phyloP scores from a whole-genome alignment of 1,284 basidiomycete species.

The Tremellales sp. region DNA sequence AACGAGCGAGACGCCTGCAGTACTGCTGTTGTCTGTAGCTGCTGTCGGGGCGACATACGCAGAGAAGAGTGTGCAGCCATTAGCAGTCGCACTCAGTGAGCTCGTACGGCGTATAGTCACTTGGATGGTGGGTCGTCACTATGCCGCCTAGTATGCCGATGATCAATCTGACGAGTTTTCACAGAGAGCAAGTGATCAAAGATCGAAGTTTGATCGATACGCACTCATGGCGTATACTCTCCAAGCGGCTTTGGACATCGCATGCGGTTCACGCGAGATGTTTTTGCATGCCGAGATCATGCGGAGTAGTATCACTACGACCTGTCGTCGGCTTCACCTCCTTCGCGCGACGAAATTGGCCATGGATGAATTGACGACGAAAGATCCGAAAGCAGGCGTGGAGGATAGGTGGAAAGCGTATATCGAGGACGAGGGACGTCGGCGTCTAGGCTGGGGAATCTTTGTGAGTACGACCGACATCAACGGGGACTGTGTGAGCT shows the following conservation, averaged over 20 bases:
- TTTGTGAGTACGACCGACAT: constrained; percentile 23
- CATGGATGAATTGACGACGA: constrained; percentile 13
- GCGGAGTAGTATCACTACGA: constrained; percentile 30
- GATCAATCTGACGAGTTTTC: not conserved
- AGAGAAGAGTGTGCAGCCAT: constrained; percentile 25
- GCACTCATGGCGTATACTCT: constrained; percentile 24
- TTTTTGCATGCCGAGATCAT: constrained; percentile 36
- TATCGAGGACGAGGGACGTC: constrained; percentile 29
- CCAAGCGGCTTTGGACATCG: constrained; percentile 24
- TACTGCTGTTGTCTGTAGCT: constrained; percentile 31
- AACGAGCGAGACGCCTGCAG: constrained; percentile 24
- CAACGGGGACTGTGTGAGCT: too few species aligned
- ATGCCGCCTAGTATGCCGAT: too few species aligned
- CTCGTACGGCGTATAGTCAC: constrained; percentile 31
- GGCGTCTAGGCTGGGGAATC: constrained; percentile 33
- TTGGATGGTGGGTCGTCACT: constrained; percentile 34
- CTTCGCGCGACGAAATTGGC: constrained; percentile 19
- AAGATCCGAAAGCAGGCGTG: constrained; percentile 8
- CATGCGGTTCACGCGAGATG: constrained; percentile 36
- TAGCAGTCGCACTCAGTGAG: constrained; percentile 33
- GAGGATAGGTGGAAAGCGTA: constrained; percentile 23
- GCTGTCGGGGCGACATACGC: constrained; percentile 35
- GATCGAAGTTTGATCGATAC: constrained; percentile 31
- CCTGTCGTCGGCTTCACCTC: constrained; percentile 24
- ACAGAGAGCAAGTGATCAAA: constrained; percentile 35